A percentile compares a stretch with the other conserved stretches of the same genome.
phyloP scores from a whole-genome alignment of 1,139 yeast genomes.

The Zygosaccharomyces pseudobailii region DNA sequence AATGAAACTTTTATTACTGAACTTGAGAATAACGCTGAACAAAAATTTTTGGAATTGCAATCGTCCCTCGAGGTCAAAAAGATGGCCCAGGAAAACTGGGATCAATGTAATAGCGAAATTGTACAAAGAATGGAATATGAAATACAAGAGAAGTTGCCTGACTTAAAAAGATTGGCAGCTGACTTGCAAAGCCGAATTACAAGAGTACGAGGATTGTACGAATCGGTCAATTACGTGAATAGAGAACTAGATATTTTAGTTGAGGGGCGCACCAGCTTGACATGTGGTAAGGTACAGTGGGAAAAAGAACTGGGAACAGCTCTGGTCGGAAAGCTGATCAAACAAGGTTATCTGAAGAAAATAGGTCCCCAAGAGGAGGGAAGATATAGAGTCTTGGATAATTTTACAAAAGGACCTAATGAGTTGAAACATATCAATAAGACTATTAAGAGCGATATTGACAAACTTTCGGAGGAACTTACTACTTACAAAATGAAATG shows the following conservation, averaged over 20 bases:
- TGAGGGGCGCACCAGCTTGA: constrained; percentile 22
- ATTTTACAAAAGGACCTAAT: constrained; percentile 26
- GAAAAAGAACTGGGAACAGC: constrained; percentile 24
- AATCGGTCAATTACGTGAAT: constrained; percentile 23
- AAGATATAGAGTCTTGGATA: constrained; percentile 22
- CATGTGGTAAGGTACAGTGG: constrained; percentile 27
- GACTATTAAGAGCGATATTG: constrained; percentile 26
- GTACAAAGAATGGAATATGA: constrained; percentile 11
- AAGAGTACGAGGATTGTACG: constrained; percentile 23
- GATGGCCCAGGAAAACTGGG: constrained; percentile 22
- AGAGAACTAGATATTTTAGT: constrained; percentile 24
- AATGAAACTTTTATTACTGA: constrained; percentile 10
- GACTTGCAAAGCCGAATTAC: constrained; percentile 19
- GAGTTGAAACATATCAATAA: constrained; percentile 25
- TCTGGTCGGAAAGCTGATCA: constrained; percentile 21
- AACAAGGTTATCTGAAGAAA: constrained; percentile 21
- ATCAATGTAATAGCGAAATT: constrained; percentile 16
- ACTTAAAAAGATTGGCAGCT: constrained; percentile 12
- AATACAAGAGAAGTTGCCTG: constrained; percentile 14
- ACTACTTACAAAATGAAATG: constrained; percentile 26
- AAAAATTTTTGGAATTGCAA: constrained; percentile 23
- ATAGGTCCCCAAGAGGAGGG: constrained; percentile 17
- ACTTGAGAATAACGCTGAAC: constrained; percentile 14
- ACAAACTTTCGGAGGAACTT: constrained; percentile 23
- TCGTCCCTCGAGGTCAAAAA: constrained; percentile 24